These are phyloP conservation scores for Apiotrichum domesticum DNA, from an alignment of 1,284 basidiomycete species.

Conservation along the genomic window DNA sequence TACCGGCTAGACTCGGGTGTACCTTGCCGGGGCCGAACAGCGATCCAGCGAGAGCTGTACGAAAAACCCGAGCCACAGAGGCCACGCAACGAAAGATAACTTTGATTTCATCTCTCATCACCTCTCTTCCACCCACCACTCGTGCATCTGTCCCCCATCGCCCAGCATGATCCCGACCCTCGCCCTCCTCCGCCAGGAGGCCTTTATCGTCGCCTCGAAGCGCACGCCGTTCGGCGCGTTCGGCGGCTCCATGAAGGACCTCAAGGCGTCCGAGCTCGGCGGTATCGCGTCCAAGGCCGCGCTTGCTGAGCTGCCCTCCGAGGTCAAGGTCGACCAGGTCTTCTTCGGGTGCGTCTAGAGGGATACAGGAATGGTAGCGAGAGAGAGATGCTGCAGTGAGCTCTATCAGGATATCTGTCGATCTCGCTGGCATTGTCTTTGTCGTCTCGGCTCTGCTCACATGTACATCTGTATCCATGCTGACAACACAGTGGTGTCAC, in stretches of 20 bases:
- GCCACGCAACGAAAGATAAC: too few relatives aligned
- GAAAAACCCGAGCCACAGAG: too few relatives aligned
- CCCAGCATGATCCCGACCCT: conserved; percentile 9
- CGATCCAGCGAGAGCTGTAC: too few relatives aligned
- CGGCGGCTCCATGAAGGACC: conserved; percentile 50
- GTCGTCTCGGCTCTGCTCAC: too few relatives aligned
- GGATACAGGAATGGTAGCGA: too few relatives aligned
- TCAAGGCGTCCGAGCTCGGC: conserved; percentile 50
- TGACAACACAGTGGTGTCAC: conserved; percentile 41
- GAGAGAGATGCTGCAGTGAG: too few relatives aligned
- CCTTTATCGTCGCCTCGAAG: conserved; percentile 42
- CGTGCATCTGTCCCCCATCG: conserved; percentile 3
- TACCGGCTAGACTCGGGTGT: too few relatives aligned
- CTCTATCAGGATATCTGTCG: too few relatives aligned
- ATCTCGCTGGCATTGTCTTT: too few relatives aligned
- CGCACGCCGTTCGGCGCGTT: conserved; percentile 55
- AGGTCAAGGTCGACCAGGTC: conserved; percentile 49
- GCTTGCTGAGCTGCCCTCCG: conserved; percentile 49
- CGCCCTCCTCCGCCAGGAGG: conserved; percentile 20
- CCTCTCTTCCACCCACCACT: neutral
- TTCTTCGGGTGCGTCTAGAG: conserved; percentile 47
- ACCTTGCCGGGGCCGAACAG: too few relatives aligned
- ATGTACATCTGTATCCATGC: neutral
- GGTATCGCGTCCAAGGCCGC: conserved; percentile 52
- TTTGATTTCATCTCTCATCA: neutral